Evolutionary conservation across 1,284 basidiomycete species (phyloP).

Genomic region (Ganoderma leucocontextum): DNA sequence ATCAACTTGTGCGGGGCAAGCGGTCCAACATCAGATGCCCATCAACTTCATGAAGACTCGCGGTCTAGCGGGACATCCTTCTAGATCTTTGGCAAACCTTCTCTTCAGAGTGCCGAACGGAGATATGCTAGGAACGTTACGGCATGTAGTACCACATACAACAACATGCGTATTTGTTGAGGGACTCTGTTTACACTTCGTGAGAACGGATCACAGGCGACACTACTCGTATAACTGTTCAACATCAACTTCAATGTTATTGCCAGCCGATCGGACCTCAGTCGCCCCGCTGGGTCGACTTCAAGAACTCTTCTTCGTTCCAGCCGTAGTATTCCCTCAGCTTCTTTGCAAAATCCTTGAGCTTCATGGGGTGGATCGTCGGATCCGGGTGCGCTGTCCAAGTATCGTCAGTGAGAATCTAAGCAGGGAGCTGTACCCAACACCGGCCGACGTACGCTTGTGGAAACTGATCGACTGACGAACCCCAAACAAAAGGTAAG

Average conservation of each 20-base stretch:
- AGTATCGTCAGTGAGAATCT: constrained; percentile 2
- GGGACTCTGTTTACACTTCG: not conserved
- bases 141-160: not conserved
- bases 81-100: too few relatives aligned
- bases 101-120: too few relatives aligned
- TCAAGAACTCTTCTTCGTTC: constrained; percentile 66
- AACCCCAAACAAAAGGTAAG: not conserved
- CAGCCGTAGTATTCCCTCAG: constrained; percentile 74
- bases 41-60: too few relatives aligned
- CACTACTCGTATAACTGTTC: not conserved
- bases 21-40: too few relatives aligned
- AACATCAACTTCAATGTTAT: not conserved
- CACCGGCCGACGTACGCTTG: constrained; percentile 61
- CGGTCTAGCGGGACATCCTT: too few relatives aligned
- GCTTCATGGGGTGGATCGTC: constrained; percentile 59
- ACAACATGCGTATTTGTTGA: not conserved
- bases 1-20: too few relatives aligned
- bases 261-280: not conserved
- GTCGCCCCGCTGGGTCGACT: constrained; percentile 19
- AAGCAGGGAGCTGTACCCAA: not conserved
- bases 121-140: not conserved
- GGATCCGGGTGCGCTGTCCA: constrained; percentile 74
- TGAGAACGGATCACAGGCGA: not conserved
- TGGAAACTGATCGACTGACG: constrained; percentile 76
- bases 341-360: constrained; percentile 65